Evolutionary conservation across 2,329 filamentous ascomycete genomes (phyloP), one percentile per base, ranked within the genome.

Genomic region (Dendrostoma leiphaemia): DNA sequence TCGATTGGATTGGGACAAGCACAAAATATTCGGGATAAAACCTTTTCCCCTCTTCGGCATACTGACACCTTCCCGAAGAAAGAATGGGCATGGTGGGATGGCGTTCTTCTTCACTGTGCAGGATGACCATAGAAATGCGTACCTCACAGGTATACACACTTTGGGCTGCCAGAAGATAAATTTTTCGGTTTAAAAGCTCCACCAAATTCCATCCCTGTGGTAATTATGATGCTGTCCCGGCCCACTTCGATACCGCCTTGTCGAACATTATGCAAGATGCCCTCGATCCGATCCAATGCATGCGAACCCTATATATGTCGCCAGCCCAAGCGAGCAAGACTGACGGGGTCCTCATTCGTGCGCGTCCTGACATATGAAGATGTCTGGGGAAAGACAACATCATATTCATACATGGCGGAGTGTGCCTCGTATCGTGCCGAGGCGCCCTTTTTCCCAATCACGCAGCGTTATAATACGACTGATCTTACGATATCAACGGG

Each of bases 381-480:
- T 44, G 38, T 10, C 46, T 26, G 32, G 32, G 23, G 21, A 19
- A 9, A 12, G 34, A 38, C 46, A 9, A 28, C 4, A 37, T 26
- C 24, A 21, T 12, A 32, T 24, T 26, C 38, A 24, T 13, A 24
- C 38, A 24, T 13, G 23, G 38, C 26, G 21, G 12, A 19, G 48
- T 53, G 54, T 50, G 54, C 46, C 54, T 57, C 54, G 54, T 57
- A 54, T 57, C 45, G 38, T 54, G 44, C 31, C 37, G 49, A 23
- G 29, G 40, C n/a, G n/a, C n/a, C n/a, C n/a, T n/a, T n/a, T n/a
- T n/a, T n/a, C n/a, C n/a, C n/a, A n/a, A n/a, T n/a, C n/a, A n/a
- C n/a, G n/a, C n/a, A n/a, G n/a, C n/a, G n/a, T n/a, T n/a, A n/a
- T n/a, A n/a, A n/a, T n/a, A n/a, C n/a, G n/a, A n/a, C n/a, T n/a